These are phyloP conservation scores for Sanghuangporus sanghuang DNA, from an alignment of 1,284 basidiomycete genomes.

Conservation along the genomic window DNA sequence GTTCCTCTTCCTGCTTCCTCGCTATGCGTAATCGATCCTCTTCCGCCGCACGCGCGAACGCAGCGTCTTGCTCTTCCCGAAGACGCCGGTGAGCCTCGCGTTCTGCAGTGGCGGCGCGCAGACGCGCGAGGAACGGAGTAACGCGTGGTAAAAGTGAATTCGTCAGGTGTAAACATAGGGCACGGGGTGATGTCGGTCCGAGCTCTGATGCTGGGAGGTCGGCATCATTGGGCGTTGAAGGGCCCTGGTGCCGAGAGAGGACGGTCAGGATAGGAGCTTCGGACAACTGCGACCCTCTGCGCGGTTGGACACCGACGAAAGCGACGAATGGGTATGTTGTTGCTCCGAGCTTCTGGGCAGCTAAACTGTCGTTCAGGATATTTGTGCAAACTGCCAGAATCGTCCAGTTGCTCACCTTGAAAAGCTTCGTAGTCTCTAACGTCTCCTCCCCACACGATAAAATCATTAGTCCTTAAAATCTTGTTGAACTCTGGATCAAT, in stretches of 20 bases:
- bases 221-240: conserved; percentile 35
- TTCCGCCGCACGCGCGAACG: conserved; percentile 61
- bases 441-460: conserved; percentile 84
- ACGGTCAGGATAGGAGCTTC: conserved; percentile 61
- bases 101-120: conserved; percentile 40
- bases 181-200: conserved; percentile 55
- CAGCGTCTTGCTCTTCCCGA: conserved; percentile 79
- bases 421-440: conserved; percentile 79
- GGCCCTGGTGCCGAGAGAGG: conserved; percentile 80
- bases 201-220: conserved; percentile 19
- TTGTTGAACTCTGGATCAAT: conserved; percentile 68
- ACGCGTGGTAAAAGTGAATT: conserved; percentile 76
- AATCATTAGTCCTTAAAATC: conserved; percentile 60
- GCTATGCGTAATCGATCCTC: conserved; percentile 70
- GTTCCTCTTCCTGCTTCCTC: conserved; percentile 39
- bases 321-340: conserved; percentile 92
- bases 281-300: conserved; percentile 36
- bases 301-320: conserved; percentile 84
- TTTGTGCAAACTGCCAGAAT: background rate
- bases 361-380: conserved; percentile 33
- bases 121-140: conserved; percentile 62
- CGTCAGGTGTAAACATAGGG: conserved; percentile 61
- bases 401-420: conserved; percentile 53
- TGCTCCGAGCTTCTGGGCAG: conserved; percentile 78
- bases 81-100: conserved; percentile 64